Percentiles rank a stretch among this genome's conserved stretches.
These are phyloP conservation scores for Conticribra guillardii DNA, from an alignment of 108 stramenopile genomes.

Conservation along the genomic window DNA sequence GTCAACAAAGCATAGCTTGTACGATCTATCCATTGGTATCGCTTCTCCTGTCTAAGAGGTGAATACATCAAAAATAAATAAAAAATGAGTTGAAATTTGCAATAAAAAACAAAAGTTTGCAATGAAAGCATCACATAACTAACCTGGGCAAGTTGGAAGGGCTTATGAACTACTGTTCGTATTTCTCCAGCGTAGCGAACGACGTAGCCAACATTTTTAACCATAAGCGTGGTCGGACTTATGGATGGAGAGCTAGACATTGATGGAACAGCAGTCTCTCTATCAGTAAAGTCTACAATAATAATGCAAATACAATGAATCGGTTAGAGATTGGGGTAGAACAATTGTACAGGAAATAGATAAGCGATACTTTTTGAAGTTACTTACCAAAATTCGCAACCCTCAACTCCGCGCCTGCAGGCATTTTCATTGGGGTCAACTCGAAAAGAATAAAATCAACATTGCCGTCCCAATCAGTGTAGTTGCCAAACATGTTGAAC, in stretches of 20 bases:
- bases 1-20: constrained; percentile 39
- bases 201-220: constrained; percentile 25
- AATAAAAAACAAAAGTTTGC: too few relatives aligned
- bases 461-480: constrained; percentile 37
- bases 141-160: constrained; percentile 25
- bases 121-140: too few relatives aligned
- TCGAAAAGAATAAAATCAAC: constrained; percentile 30
- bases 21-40: constrained; percentile 41
- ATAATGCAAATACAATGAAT: too few relatives aligned
- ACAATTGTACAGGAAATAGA: constrained; percentile 15
- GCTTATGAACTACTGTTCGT: constrained; percentile 39
- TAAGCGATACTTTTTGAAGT: constrained; percentile 1
- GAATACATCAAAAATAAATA: too few relatives aligned
- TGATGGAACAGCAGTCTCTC: too few relatives aligned
- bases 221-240: constrained; percentile 22
- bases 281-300: too few relatives aligned
- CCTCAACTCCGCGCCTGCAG: constrained; percentile 6
- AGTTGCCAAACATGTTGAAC: constrained; percentile 37
- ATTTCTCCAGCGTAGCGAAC: constrained; percentile 40
- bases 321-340: too few relatives aligned
- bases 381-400: constrained; percentile 33
- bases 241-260: constrained; percentile 3
- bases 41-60: constrained; percentile 25
- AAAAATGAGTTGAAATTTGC: too few relatives aligned
- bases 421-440: constrained; percentile 16